These are phyloP conservation scores for Lathyrus aphaca DNA, from an alignment of 306 rosid genomes.

Conservation along the genomic window DNA sequence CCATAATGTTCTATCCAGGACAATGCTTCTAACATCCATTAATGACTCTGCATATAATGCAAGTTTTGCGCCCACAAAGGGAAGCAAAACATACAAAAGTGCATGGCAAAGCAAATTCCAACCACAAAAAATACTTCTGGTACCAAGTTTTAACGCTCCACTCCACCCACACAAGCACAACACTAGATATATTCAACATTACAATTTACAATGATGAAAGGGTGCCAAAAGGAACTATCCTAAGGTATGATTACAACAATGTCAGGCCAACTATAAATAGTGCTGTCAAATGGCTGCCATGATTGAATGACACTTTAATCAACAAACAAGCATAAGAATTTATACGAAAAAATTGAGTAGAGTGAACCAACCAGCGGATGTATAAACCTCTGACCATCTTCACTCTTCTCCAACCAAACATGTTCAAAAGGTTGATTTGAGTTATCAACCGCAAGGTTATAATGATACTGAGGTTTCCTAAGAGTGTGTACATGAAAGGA, in stretches of 20 bases:
- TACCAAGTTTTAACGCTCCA: not conserved
- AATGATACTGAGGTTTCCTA: conserved; percentile 76
- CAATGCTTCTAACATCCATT: no score
- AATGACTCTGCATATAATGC: no score
- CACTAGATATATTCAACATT: conserved; percentile 3
- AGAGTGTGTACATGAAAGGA: conserved; percentile 81
- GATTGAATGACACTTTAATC: not conserved
- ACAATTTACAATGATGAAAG: not conserved
- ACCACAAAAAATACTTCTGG: not conserved
- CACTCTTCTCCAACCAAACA: conserved; percentile 79
- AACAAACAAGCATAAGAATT: not conserved
- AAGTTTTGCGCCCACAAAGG: no score
- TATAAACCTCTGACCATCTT: conserved; percentile 70
- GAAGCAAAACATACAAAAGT: not conserved
- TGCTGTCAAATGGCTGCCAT: not conserved
- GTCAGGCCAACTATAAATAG: not conserved
- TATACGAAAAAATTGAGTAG: not conserved
- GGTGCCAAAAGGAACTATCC: not conserved
- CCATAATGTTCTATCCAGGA: no score
- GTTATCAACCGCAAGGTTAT: conserved; percentile 65
- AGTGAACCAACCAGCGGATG: conserved; percentile 83
- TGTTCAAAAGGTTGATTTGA: conserved; percentile 77
- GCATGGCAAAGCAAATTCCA: not conserved
- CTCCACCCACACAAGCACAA: not conserved
- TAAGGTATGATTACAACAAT: not conserved